A percentile compares a stretch with the other conserved stretches of the same genome.
Conservation (phyloP, 2,329 filamentous ascomycete genomes). For the Nannizziopsis arthrosporioides region DNA sequence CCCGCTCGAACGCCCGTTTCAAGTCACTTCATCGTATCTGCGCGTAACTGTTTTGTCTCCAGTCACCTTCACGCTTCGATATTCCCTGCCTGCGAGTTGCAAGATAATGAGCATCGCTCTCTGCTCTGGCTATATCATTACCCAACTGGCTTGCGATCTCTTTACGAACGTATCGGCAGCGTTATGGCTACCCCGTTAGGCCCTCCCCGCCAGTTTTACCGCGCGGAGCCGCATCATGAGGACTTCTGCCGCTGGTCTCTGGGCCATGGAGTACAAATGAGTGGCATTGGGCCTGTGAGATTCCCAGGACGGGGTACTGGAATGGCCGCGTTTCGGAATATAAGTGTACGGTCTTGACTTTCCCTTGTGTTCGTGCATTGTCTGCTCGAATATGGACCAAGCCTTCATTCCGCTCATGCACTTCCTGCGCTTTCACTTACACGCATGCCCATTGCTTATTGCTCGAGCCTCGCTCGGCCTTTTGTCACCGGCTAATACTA, state of each 20-base stretch:
- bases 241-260: constrained; percentile 58
- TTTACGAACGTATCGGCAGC: too few relatives aligned
- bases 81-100: too few relatives aligned
- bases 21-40: too few relatives aligned
- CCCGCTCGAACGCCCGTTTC: too few relatives aligned
- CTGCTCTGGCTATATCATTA: too few relatives aligned
- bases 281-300: constrained; percentile 53
- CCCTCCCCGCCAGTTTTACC: not conserved
- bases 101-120: too few relatives aligned
- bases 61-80: too few relatives aligned
- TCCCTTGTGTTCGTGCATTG: too few relatives aligned
- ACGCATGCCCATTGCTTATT: not conserved
- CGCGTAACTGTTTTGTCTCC: too few relatives aligned
- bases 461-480: not conserved
- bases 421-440: not conserved
- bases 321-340: constrained; percentile 55
- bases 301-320: constrained; percentile 67
- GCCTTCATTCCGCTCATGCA: not conserved
- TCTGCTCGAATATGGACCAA: not conserved
- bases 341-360: constrained; percentile 44
- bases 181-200: too few relatives aligned
- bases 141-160: too few relatives aligned
- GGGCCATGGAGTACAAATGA: constrained; percentile 52
- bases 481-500: not conserved
- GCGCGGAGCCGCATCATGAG: constrained; percentile 30